Base-by-base conservation (phyloP, 1,284 basidiomycete species). In the Exsudoporus floridanus region DNA sequence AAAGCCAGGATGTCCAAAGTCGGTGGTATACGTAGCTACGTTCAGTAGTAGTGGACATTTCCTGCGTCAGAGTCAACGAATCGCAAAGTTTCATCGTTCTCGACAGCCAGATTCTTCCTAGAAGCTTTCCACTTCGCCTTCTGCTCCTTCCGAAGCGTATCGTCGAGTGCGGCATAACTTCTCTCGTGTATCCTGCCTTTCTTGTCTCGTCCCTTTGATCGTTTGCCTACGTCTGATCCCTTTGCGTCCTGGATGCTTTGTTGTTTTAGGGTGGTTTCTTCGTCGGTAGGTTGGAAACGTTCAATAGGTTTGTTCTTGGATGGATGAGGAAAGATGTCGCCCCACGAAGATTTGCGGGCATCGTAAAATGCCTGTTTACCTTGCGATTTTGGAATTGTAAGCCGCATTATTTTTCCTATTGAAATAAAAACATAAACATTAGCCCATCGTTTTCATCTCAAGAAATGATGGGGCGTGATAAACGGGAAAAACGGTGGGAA, bases 341-440 rank as follows among this genome's bases (percentile, higher is more conserved):
- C 97, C 94, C 95, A 98, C 19, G 73, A 76, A 0, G 90, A 84
- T 73, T 98, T 98, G 41, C 96, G 85, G 1, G 95, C 94, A 68
- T 99, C 97, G 64, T 98, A 94, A 67, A 88, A 99, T 0, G 85
- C 81, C 66, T 98, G 95, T 69, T 93, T 95, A 8, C 95, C 95
- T 70, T 94, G 91, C 1, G 93, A 94, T 63, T 86, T 92, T 2
- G 95, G 88, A 39, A 97, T 86, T 2, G 90, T 97, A 69, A 96
- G 77, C 5, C 96, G 87, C 79, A 94, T 87, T 52, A 98, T 89
- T 70, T 91, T 85, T 30, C 90, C 94, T 95, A 18, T 48, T 1
- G 25, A 63, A 50, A 34, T 74, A 63, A 61, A 86, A 53, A 21
- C 25, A 28, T 36, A 50, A 55, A 44, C 45, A 28, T 57, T 21